phyloP scores from a whole-genome alignment of 805 yeast species.

The Lipomyces mesembrius region DNA sequence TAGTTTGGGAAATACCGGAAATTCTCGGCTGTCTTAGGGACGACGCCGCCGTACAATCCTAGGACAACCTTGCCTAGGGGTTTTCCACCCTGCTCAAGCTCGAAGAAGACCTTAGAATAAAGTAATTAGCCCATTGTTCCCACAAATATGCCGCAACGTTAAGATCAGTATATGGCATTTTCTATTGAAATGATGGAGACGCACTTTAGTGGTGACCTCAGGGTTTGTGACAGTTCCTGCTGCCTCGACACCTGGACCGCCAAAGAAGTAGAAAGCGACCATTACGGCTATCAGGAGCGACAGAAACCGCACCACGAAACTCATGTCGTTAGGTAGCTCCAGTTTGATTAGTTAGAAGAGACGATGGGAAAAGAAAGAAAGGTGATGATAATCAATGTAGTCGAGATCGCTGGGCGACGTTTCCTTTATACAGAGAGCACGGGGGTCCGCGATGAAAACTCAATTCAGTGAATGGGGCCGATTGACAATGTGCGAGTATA shows the following conservation, averaged over 20 bases:
- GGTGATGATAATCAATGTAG: background rate
- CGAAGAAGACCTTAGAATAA: conserved; percentile 68
- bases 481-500: background rate
- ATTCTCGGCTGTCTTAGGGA: conserved; percentile 88
- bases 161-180: background rate
- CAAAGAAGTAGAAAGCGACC: conserved; percentile 31
- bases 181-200: background rate
- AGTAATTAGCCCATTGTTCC: background rate
- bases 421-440: background rate
- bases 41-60: conserved; percentile 85
- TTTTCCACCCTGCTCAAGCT: conserved; percentile 78
- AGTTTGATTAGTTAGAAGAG: background rate
- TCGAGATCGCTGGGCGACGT: background rate
- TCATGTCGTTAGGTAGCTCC: background rate
- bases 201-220: conserved; percentile 46
- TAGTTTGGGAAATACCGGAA: conserved; percentile 53
- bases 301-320: conserved; percentile 8
- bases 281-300: conserved; percentile 21
- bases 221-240: conserved; percentile 20
- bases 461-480: background rate
- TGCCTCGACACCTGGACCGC: conserved; percentile 24
- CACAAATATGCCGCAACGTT: background rate
- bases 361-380: background rate
- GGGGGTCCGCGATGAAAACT: background rate
- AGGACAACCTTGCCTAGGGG: conserved; percentile 78